Percentiles rank a stretch among this genome's conserved stretches.
Evolutionary conservation across 2,329 filamentous ascomycete genomes (phyloP).

Genomic region (Monilinia fructicola): DNA sequence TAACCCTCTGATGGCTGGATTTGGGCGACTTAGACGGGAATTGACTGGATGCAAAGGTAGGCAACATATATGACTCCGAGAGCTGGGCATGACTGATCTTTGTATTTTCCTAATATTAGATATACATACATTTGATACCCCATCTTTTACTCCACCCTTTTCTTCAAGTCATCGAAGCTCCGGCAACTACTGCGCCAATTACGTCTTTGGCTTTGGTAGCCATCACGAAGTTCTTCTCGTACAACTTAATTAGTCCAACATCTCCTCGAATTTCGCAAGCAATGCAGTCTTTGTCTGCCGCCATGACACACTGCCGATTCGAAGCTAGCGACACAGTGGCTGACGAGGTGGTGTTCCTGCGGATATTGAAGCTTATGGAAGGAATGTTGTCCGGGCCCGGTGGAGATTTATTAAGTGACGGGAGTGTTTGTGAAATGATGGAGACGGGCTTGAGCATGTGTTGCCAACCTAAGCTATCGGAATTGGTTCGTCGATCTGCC

Average conservation of each 20-base stretch:
- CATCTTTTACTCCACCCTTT: constrained; percentile 86
- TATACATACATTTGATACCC: constrained; percentile 84
- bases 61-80: constrained; percentile 26
- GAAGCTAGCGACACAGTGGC: constrained; percentile 93
- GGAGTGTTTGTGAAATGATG: constrained; percentile 99
- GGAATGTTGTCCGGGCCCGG: constrained; percentile 94
- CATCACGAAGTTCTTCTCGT: constrained; percentile 94
- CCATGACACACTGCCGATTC: constrained; percentile 96
- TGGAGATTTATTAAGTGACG: constrained; percentile 90
- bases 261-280: constrained; percentile 87
- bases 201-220: constrained; percentile 92
- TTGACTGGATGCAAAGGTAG: constrained; percentile 79
- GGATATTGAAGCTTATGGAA: constrained; percentile 97
- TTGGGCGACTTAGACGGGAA: constrained; percentile 84
- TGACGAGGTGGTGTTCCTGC: constrained; percentile 90
- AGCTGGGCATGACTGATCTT: constrained; percentile 13
- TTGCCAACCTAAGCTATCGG: constrained; percentile 87
- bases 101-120: constrained; percentile 52
- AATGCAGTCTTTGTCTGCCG: constrained; percentile 91
- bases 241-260: constrained; percentile 80
- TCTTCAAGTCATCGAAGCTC: constrained; percentile 92
- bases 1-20: constrained; percentile 92
- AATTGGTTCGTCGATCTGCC: constrained; percentile 84
- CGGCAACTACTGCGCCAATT: constrained; percentile 92
- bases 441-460: constrained; percentile 96